Base-by-base conservation (phyloP, 1,284 basidiomycete species). In the Malassezia obtusa region DNA sequence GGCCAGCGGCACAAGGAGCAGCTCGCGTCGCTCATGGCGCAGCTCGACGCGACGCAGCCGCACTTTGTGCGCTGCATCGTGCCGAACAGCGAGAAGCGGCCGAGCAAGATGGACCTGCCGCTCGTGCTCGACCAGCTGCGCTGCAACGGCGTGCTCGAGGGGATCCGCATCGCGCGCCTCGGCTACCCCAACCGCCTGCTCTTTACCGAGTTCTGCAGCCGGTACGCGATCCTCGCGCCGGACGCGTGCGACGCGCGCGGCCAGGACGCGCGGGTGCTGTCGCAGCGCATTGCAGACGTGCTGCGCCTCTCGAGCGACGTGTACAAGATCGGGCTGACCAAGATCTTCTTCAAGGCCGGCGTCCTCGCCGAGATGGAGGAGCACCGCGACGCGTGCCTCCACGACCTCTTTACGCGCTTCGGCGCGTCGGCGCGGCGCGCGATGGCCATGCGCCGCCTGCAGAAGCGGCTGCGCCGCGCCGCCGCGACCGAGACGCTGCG, bases 41-140 rank as follows among this genome's bases (percentile, higher is more conserved):
- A 98, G 73, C 80, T 99, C 7, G 83, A 86, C 50, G 84, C 86
- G 1, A 99, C 94, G 0, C 91, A 98, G 71, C 94, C 94, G 0
- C 94, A 99, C 76, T 99, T 98, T 74, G 88, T 99, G 11, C 82
- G 94, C 40, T 99, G 94, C 74, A 98, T 99, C 67, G 92, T 98
- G 1, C 94, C 94, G 1, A 99, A 99, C 69, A 78, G 80, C 5
- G 80, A 84, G 73, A 98, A 98, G 80, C 87, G 87, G 69, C 89
- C 94, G 0, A 87, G 88, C 15, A 82, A 86, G 48, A 82, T 99
- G 60, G 89, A 95, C 61, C 87, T 91, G 2, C 91, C 91, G 3
- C 81, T 98, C 32, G 90, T 98, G 0, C 82, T 99, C 10, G 92
- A 98, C 70, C 94, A 99, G 72, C 79, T 99, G 19, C 83, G 94